Evolutionary conservation across 768 basidiomycete species (phyloP), one percentile per base, ranked within the genome.

Genomic region (Zangia roseola): DNA sequence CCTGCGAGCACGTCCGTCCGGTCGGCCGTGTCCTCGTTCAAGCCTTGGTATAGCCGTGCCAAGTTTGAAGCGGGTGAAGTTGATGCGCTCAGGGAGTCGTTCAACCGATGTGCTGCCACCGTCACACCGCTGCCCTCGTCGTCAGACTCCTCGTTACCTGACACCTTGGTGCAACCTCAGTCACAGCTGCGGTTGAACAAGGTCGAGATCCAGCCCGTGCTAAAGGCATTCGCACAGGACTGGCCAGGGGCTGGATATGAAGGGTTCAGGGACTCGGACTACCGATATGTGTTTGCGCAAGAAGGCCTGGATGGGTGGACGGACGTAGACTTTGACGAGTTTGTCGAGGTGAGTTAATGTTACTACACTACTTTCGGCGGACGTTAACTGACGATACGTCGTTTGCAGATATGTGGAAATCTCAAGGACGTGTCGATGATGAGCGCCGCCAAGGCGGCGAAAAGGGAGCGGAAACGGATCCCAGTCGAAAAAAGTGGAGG

Each of bases 271-370:
- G 65, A 72, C 36, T 80, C 82, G 54, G 88, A 91, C 52, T 75
- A 84, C 36, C 77, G 82, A 28, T 87, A 91, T 62, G 89, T 91
- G 1, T 74, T 94, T 43, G 76, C 77, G 47, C 84, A 88, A 63
- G 84, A 87, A 52, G 93, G 89, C 4, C 81, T 89, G 65, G 69
- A 72, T 41, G 67, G 69, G 19, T 73, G 76, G 57, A 67, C 69
- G 24, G 76, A 78, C 23, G 69, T 97, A 40, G 82, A 84, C 53
- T 83, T 91, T 59, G 88, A 94, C 55, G 89, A 91, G 62, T 94
- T 94, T 65, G 74, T 94, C 41, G 91, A 94, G 81, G 90, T 90
- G 55, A 13, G 83, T 70, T 14, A 7, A 4, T 14, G 83, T 70
- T 14, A 7, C 7, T 14, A 31, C 30, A 13, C 10, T 6, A 14